Evolutionary conservation across 768 basidiomycete species (phyloP).

Genomic region (Lepiota subincarnata): DNA sequence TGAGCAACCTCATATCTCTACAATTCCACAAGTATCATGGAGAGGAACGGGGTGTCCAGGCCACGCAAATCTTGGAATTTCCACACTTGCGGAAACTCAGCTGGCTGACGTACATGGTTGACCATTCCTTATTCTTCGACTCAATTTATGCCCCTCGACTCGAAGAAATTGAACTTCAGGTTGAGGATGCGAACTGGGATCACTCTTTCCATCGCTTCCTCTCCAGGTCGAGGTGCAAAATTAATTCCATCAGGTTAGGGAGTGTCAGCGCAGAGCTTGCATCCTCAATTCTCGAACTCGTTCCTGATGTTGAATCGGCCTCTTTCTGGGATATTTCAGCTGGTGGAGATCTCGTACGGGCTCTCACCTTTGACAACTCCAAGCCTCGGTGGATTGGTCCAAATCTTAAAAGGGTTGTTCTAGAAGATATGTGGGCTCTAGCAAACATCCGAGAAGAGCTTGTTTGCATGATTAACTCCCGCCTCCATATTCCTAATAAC

Average conservation of each 20-base stretch:
- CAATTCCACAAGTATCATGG: not conserved
- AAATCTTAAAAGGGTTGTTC: not conserved
- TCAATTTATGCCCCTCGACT: not conserved
- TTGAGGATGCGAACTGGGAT: not conserved
- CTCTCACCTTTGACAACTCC: not conserved
- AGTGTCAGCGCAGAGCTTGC: not conserved
- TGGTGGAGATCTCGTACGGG: not conserved
- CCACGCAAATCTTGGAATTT: not conserved
- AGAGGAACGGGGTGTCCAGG: too few species aligned
- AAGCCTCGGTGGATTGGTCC: not conserved
- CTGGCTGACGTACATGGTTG: not conserved
- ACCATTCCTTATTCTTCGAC: not conserved
- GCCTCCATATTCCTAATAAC: not conserved
- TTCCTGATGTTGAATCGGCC: not conserved
- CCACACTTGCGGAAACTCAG: not conserved
- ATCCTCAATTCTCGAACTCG: not conserved
- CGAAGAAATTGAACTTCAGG: not conserved
- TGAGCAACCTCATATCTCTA: not conserved
- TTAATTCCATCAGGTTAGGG: not conserved
- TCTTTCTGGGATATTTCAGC: not conserved
- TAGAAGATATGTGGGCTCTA: not conserved
- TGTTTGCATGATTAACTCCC: not conserved
- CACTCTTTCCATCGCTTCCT: not conserved
- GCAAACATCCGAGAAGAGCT: not conserved
- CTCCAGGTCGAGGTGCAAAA: not conserved